Percentiles rank a stretch among this genome's conserved stretches.
Conservation (phyloP, 2,329 filamentous ascomycete species). For the Diatrype stigma region DNA sequence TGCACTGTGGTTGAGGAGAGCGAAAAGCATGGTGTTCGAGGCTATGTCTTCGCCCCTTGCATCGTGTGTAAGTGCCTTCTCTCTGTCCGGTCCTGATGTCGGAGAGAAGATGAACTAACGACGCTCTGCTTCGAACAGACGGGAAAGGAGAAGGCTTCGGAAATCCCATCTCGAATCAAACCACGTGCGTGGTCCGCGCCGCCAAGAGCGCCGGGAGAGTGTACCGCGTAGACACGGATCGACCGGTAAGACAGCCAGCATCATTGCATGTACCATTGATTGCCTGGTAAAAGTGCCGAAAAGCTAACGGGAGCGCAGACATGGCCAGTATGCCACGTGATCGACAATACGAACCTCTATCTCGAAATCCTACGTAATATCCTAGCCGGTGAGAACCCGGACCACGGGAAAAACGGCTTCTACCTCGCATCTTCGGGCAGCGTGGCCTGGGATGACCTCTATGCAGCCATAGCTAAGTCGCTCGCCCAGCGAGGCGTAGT, state of each 20-base stretch:
- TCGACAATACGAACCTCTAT: conserved; percentile 44
- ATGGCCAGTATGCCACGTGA: conserved; percentile 51
- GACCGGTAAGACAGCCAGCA: conserved; percentile 34
- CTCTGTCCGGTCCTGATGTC: not conserved
- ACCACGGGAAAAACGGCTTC: conserved; percentile 40
- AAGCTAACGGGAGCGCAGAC: conserved; percentile 24
- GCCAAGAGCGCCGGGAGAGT: conserved; percentile 36
- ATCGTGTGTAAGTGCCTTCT: conserved; percentile 38
- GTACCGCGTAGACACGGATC: conserved; percentile 36
- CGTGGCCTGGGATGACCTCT: conserved; percentile 48
- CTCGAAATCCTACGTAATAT: conserved; percentile 41
- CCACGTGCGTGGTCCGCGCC: conserved; percentile 41
- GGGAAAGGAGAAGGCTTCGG: conserved; percentile 46
- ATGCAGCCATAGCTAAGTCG: conserved; percentile 38
- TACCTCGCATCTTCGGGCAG: conserved; percentile 46
- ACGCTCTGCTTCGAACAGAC: conserved; percentile 18
- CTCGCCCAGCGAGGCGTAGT: conserved; percentile 37
- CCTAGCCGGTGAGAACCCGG: conserved; percentile 31
- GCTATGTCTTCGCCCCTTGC: conserved; percentile 51
- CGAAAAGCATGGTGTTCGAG: conserved; percentile 37
- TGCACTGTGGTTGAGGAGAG: conserved; percentile 38
- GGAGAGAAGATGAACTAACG: not conserved
- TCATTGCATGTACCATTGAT: too few relatives aligned
- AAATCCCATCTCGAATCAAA: conserved; percentile 48
- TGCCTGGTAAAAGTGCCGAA: too few relatives aligned